phyloP scores from a whole-genome alignment of 2,329 filamentous ascomycete species.

The Dactylonectria macrodidyma region DNA sequence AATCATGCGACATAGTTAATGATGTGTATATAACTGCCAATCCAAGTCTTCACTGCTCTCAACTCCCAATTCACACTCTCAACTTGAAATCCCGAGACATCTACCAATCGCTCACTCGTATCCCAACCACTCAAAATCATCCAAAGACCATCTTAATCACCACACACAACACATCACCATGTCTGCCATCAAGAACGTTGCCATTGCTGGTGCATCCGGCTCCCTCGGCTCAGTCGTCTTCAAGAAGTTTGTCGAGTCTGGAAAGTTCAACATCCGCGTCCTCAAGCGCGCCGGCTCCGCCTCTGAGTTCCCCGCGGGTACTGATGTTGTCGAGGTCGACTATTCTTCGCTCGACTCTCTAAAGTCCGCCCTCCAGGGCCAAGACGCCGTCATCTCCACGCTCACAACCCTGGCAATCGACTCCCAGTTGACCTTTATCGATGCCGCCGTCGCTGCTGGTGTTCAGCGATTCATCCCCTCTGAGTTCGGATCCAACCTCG shows the following conservation, averaged over 20 bases:
- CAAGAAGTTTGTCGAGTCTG: conserved; percentile 48
- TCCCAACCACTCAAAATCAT: conserved; percentile 7
- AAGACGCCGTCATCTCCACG: conserved; percentile 68
- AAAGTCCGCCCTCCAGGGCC: conserved; percentile 64
- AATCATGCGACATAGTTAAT: neutral
- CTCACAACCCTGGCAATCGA: conserved; percentile 57
- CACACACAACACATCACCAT: conserved; percentile 34
- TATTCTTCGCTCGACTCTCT: conserved; percentile 63
- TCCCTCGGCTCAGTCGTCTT: conserved; percentile 53
- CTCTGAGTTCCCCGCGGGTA: conserved; percentile 49
- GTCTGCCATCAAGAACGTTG: conserved; percentile 56
- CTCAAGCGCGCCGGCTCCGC: conserved; percentile 58
- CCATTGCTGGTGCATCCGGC: conserved; percentile 56
- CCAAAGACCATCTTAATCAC: neutral
- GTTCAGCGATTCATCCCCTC: conserved; percentile 75
- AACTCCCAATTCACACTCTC: conserved; percentile 8
- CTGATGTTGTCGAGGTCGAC: conserved; percentile 54
- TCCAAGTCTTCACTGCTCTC: neutral
- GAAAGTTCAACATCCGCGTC: conserved; percentile 55
- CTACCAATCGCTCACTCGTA: neutral
- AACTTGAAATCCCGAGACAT: neutral
- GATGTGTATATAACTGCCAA: conserved; percentile 17
- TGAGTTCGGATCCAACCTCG: conserved; percentile 64
- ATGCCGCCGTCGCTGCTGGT: conserved; percentile 72
- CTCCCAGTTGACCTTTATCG: conserved; percentile 61